phyloP scores from a whole-genome alignment of 345 rosid genomes.

The Orychophragmus violaceus region DNA sequence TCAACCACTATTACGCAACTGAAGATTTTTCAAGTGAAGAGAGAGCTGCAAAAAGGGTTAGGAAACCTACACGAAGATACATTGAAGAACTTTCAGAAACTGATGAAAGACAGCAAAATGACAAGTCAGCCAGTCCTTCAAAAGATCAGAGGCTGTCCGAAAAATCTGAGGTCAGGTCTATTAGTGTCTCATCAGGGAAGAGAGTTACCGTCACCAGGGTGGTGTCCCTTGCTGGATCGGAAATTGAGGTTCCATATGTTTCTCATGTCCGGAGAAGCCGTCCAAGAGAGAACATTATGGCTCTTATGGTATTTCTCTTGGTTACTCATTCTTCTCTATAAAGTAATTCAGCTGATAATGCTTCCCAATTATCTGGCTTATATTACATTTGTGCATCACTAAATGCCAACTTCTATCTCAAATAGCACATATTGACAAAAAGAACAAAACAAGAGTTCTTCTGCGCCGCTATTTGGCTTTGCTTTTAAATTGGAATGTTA shows the following conservation, averaged over 20 bases:
- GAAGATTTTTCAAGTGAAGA: conserved; percentile 46
- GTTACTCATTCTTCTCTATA: not conserved
- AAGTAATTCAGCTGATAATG: not conserved
- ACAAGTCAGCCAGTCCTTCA: conserved; percentile 35
- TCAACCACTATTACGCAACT: conserved; percentile 30
- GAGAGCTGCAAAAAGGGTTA: conserved; percentile 60
- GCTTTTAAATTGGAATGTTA: not conserved
- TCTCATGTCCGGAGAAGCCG: conserved; percentile 84
- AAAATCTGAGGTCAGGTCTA: conserved; percentile 40
- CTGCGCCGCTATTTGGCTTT: not conserved
- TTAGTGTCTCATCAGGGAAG: conserved; percentile 45
- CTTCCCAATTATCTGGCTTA: too few species aligned
- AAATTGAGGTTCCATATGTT: conserved; percentile 75
- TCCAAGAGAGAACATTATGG: conserved; percentile 78
- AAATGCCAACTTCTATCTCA: too few species aligned
- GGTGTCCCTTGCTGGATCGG: conserved; percentile 78
- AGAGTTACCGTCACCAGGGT: conserved; percentile 52
- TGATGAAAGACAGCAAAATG: conserved; percentile 46
- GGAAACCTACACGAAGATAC: conserved; percentile 87
- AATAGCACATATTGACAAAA: not conserved
- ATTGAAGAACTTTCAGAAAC: conserved; percentile 91
- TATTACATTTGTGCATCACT: too few species aligned
- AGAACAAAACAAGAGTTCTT: not conserved
- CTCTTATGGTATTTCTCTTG: conserved; percentile 63
- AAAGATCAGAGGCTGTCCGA: conserved; percentile 36